A percentile compares a stretch with the other conserved stretches of the same genome.
These are phyloP conservation scores for Vitis labrusca DNA, from an alignment of 164 flowering plant species.

Conservation along the genomic window DNA sequence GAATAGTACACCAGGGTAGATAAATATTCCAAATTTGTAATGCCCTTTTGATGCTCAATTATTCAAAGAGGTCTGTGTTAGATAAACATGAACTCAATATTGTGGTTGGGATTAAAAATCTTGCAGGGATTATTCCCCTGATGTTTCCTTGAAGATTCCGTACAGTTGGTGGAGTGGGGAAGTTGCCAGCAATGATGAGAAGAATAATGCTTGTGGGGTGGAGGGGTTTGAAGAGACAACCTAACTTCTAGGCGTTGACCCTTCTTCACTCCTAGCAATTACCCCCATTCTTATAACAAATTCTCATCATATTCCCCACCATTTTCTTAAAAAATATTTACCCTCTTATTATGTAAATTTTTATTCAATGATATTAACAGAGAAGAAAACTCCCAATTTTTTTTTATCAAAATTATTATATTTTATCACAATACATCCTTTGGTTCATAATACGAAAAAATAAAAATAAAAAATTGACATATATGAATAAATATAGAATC, in stretches of 20 bases:
- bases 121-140: background rate
- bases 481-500: no score
- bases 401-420: no score
- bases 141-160: slow-evolving; percentile 5
- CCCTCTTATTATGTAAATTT: background rate
- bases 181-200: slow-evolving; percentile 10
- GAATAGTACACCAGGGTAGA: background rate
- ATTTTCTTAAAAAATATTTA: background rate
- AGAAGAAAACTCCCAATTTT: no score
- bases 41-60: no score
- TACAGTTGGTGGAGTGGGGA: slow-evolving; percentile 14
- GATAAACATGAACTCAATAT: background rate
- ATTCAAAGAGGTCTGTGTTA: background rate
- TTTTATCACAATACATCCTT: no score
- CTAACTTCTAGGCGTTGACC: background rate
- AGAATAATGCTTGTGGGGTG: slow-evolving; percentile 1
- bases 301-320: background rate
- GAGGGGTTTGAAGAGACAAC: background rate
- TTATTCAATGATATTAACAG: no score
- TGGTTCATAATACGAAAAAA: no score
- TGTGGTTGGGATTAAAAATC: background rate
- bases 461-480: no score
- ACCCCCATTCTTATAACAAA: background rate
- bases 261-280: background rate
- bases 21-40: background rate